These are phyloP conservation scores for Dianthus caryophyllus DNA, from an alignment of 148 eudicot genomes.

Conservation along the genomic window DNA sequence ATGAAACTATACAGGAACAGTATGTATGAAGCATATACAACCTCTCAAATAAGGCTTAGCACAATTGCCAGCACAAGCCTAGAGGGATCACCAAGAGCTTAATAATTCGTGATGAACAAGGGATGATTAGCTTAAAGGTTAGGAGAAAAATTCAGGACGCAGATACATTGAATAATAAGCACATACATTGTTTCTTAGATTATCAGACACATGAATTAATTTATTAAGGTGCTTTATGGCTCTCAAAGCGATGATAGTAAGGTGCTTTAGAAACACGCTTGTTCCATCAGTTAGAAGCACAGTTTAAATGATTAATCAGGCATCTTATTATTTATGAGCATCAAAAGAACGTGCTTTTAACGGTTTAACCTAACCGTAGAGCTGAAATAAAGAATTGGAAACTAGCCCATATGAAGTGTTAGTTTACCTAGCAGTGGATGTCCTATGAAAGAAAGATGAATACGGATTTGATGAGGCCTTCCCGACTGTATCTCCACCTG, in stretches of 20 bases:
- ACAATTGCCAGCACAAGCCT: background rate
- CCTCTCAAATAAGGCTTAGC: background rate
- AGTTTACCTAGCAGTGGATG: slow-evolving; percentile 73
- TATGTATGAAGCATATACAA: background rate
- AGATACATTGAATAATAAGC: background rate
- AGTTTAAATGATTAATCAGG: background rate
- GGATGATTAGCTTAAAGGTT: background rate
- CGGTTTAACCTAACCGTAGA: background rate
- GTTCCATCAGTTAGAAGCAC: no score
- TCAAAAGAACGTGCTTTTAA: no score
- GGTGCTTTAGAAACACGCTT: background rate
- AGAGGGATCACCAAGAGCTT: background rate
- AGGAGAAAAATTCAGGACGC: background rate
- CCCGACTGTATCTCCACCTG: slow-evolving; percentile 97
- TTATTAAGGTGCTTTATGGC: no score
- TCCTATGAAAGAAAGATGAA: slow-evolving; percentile 88
- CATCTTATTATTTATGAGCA: background rate
- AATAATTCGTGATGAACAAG: background rate
- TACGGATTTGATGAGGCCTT: slow-evolving; percentile 98
- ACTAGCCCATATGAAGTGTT: background rate
- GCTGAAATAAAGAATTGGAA: background rate
- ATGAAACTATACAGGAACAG: background rate
- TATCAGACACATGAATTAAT: no score
- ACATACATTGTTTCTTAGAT: background rate
- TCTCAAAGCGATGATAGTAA: no score